Conservation (phyloP, 139 green algal species). For the Ulvella scutata region DNA sequence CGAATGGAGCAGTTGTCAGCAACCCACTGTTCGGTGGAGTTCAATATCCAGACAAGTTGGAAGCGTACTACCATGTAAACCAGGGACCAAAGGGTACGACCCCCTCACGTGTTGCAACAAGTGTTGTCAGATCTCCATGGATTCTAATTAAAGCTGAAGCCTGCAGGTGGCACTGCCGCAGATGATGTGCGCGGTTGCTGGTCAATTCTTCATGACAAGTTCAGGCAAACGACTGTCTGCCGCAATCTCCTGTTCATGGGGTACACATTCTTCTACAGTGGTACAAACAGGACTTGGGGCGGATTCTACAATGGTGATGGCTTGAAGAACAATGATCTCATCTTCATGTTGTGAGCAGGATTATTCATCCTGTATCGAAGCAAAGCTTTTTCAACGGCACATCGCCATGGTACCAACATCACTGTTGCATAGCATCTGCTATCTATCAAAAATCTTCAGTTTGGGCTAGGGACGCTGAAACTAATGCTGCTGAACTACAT, state of each 20-base stretch:
- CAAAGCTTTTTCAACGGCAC: no score
- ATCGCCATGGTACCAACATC: no score
- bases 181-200: constrained; percentile 48
- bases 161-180: constrained; percentile 5
- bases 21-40: constrained; percentile 40
- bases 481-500: no score
- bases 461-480: no score
- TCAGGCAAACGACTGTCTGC: constrained; percentile 25
- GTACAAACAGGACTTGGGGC: constrained; percentile 36
- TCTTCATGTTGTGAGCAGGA: constrained; percentile 73
- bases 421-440: no score
- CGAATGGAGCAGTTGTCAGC: constrained; percentile 31
- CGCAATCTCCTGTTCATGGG: constrained; percentile 44
- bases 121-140: background rate
- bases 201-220: constrained; percentile 42
- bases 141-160: background rate
- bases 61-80: constrained; percentile 36
- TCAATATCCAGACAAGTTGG: constrained; percentile 55
- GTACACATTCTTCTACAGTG: constrained; percentile 57
- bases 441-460: no score
- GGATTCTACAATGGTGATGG: constrained; percentile 45
- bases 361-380: no score
- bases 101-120: background rate
- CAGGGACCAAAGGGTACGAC: constrained; percentile 1
- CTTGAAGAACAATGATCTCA: constrained; percentile 52